A percentile compares a stretch with the other conserved stretches of the same genome.
Evolutionary conservation across 495 filamentous ascomycete species (phyloP).

Genomic region (Talaromyces ruber): DNA sequence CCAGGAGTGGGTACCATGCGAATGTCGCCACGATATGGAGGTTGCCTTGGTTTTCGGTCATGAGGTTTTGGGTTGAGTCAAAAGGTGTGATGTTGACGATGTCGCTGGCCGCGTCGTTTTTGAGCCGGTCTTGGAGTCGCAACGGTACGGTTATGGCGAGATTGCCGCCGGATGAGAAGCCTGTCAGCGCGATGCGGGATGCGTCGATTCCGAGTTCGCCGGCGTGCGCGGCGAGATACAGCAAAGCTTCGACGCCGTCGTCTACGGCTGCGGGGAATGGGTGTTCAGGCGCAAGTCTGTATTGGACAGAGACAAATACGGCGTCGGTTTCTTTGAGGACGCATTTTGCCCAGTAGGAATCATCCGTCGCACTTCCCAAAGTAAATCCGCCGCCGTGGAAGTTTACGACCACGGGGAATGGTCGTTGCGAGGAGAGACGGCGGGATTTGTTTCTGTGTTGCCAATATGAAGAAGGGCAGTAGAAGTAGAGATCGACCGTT

Average conservation of each 20-base stretch:
- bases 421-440: constrained; percentile 6
- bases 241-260: constrained; percentile 61
- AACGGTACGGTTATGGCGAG: constrained; percentile 74
- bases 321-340: constrained; percentile 49
- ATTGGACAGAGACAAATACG: constrained; percentile 62
- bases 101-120: constrained; percentile 14
- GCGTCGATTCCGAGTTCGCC: constrained; percentile 47
- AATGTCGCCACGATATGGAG: constrained; percentile 48
- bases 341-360: constrained; percentile 57
- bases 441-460: constrained; percentile 5
- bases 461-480: constrained; percentile 58
- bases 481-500: constrained; percentile 66
- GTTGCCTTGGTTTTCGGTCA: constrained; percentile 22
- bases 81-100: background rate
- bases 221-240: constrained; percentile 55
- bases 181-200: constrained; percentile 60
- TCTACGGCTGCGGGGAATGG: constrained; percentile 72
- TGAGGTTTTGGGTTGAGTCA: constrained; percentile 29
- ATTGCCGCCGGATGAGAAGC: constrained; percentile 86
- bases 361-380: constrained; percentile 60
- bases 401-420: constrained; percentile 57
- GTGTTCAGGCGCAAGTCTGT: constrained; percentile 68
- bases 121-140: constrained; percentile 38
- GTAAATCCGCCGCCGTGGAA: constrained; percentile 77
- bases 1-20: constrained; percentile 77